Conservation (phyloP, 78 protist genomes). For the Pigoraptor vietnamica region DNA sequence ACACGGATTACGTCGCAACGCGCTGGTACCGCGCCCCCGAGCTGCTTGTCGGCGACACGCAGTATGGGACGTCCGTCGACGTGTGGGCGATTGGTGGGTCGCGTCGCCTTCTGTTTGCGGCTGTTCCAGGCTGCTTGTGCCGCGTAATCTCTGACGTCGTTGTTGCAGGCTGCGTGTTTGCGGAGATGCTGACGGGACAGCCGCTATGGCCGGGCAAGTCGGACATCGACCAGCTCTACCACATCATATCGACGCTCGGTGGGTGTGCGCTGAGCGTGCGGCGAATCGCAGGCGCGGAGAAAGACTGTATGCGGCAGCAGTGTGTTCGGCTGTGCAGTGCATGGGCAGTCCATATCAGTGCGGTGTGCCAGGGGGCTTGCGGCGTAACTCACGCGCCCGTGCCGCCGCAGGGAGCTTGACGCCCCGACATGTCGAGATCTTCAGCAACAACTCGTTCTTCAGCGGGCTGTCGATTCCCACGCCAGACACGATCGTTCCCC, state of each 20-base stretch:
- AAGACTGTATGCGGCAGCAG: too few species aligned
- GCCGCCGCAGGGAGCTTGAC: slow-evolving; percentile 18
- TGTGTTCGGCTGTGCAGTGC: too few species aligned
- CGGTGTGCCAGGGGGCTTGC: too few species aligned
- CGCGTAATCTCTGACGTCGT: not conserved
- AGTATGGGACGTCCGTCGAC: slow-evolving; percentile 74
- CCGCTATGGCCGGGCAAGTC: slow-evolving; percentile 89
- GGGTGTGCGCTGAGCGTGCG: too few species aligned
- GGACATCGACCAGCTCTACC: slow-evolving; percentile 85
- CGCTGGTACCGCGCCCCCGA: slow-evolving; percentile 63
- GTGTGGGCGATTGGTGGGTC: slow-evolving; percentile 81
- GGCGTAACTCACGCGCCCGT: too few species aligned
- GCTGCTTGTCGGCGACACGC: slow-evolving; percentile 10
- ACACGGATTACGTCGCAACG: slow-evolving; percentile 68
- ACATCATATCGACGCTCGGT: slow-evolving; percentile 30
- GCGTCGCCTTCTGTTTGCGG: not conserved
- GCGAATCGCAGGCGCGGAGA: too few species aligned
- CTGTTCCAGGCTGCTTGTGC: not conserved
- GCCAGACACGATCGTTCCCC: not conserved
- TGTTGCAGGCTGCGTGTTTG: slow-evolving; percentile 77
- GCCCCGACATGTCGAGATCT: slow-evolving; percentile 9
- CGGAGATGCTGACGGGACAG: slow-evolving; percentile 81
- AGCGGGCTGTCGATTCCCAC: slow-evolving; percentile 19
- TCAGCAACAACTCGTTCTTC: slow-evolving; percentile 36
- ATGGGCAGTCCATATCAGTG: too few species aligned